Evolutionary conservation across 163 green algal species (phyloP).

Genomic region (Scenedesmus sp.): DNA sequence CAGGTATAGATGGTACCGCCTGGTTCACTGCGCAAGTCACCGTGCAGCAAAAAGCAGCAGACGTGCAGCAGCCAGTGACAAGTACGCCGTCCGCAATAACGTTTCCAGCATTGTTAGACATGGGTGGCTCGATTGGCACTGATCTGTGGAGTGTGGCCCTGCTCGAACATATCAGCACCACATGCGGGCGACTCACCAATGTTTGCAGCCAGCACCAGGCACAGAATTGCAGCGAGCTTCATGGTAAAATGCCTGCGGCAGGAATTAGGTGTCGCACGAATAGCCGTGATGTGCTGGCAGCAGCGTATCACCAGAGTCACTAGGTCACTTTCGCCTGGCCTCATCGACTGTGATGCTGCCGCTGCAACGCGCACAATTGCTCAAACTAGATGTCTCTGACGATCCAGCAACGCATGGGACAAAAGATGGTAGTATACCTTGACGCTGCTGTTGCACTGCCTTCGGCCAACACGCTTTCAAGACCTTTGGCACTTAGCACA

Average conservation of each 20-base stretch:
- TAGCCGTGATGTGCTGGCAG: background rate
- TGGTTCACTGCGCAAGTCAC: background rate
- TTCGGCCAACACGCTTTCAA: background rate
- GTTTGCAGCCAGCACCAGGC: background rate
- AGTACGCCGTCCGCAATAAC: background rate
- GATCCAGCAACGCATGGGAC: background rate
- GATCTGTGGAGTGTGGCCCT: background rate
- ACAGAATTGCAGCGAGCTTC: background rate
- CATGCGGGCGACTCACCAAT: background rate
- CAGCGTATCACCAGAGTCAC: background rate
- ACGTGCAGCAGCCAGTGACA: background rate
- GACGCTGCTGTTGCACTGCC: background rate
- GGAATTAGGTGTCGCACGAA: background rate
- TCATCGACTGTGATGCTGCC: background rate
- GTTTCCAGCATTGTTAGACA: too few species aligned
- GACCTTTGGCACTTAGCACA: background rate
- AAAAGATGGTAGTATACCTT: background rate
- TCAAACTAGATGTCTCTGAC: background rate
- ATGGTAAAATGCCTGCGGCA: background rate
- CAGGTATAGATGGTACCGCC: background rate
- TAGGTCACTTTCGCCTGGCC: background rate
- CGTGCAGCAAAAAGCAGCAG: background rate
- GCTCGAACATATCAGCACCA: background rate
- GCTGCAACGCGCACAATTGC: background rate
- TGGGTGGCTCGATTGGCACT: too few species aligned